A percentile compares a stretch with the other conserved stretches of the same genome.
These are phyloP conservation scores for Hirschioporus abietinus DNA, from an alignment of 768 basidiomycete species.

Conservation along the genomic window DNA sequence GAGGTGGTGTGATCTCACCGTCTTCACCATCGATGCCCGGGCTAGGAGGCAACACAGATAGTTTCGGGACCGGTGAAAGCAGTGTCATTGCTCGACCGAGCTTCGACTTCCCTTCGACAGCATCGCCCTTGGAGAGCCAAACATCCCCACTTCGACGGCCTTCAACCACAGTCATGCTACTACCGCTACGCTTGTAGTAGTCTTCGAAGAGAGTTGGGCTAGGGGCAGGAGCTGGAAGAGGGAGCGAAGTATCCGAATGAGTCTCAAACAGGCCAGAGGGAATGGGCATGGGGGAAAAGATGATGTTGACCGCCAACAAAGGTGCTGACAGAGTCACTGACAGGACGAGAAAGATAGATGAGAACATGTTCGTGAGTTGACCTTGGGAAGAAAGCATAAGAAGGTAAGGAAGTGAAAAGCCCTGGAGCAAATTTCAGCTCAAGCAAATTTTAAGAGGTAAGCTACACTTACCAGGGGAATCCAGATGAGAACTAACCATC, in stretches of 20 bases:
- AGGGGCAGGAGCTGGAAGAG: constrained; percentile 40
- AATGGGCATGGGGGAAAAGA: constrained; percentile 61
- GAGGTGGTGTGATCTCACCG: constrained; percentile 48
- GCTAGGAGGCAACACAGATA: constrained; percentile 59
- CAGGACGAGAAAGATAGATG: constrained; percentile 50
- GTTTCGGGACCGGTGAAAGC: constrained; percentile 56
- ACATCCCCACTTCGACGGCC: constrained; percentile 69
- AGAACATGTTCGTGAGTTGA: constrained; percentile 28
- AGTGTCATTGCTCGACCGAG: constrained; percentile 58
- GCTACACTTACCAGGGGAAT: constrained; percentile 54
- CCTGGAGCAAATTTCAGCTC: constrained; percentile 30
- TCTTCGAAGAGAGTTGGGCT: constrained; percentile 29
- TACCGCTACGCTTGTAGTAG: constrained; percentile 55
- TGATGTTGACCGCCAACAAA: constrained; percentile 53
- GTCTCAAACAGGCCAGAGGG: constrained; percentile 60
- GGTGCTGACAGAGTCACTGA: constrained; percentile 68
- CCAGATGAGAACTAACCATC: constrained; percentile 68
- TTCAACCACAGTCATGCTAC: constrained; percentile 55
- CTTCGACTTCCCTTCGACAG: constrained; percentile 59
- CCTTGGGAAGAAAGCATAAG: constrained; percentile 35
- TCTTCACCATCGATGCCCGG: constrained; percentile 34
- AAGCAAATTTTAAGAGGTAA: constrained; percentile 1
- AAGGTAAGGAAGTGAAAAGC: constrained; percentile 60
- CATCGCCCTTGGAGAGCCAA: constrained; percentile 70
- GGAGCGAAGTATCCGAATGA: constrained; percentile 33